Evolutionary conservation across 192 early-diverging fungal genomes (phyloP).

Genomic region (Coemansia sp.): DNA sequence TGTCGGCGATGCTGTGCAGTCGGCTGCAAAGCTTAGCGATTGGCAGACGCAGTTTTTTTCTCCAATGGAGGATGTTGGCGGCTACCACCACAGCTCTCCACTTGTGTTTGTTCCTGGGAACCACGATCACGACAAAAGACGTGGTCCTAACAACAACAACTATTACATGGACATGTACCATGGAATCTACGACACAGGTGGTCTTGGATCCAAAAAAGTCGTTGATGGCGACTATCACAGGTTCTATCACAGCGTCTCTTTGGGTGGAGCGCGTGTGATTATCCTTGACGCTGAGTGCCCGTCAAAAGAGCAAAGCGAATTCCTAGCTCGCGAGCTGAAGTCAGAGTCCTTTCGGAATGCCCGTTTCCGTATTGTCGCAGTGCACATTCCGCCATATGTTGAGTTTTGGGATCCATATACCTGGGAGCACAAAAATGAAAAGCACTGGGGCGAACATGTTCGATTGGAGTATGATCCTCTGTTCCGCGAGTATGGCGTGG

Average conservation of each 20-base stretch:
- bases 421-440: constrained; percentile 67
- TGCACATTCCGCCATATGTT: constrained; percentile 74
- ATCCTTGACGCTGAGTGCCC: constrained; percentile 71
- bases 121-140: constrained; percentile 66
- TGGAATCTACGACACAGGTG: constrained; percentile 26
- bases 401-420: constrained; percentile 74
- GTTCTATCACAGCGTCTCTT: constrained; percentile 41
- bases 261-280: constrained; percentile 65
- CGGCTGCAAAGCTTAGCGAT: constrained; percentile 57
- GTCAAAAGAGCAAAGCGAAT: constrained; percentile 60
- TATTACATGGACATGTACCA: constrained; percentile 50
- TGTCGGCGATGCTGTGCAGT: constrained; percentile 71
- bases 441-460: constrained; percentile 71
- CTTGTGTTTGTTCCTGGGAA: constrained; percentile 74
- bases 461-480: constrained; percentile 64
- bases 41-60: constrained; percentile 72
- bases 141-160: constrained; percentile 55
- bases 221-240: constrained; percentile 36
- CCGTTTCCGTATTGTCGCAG: constrained; percentile 63
- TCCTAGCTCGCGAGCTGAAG: constrained; percentile 61
- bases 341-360: constrained; percentile 58
- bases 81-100: constrained; percentile 59
- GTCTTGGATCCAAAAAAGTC: constrained; percentile 10
- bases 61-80: constrained; percentile 60
- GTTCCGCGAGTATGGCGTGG: constrained; percentile 66